Conservation (phyloP, 768 basidiomycete genomes). For the Leucosporidium yakuticum region DNA sequence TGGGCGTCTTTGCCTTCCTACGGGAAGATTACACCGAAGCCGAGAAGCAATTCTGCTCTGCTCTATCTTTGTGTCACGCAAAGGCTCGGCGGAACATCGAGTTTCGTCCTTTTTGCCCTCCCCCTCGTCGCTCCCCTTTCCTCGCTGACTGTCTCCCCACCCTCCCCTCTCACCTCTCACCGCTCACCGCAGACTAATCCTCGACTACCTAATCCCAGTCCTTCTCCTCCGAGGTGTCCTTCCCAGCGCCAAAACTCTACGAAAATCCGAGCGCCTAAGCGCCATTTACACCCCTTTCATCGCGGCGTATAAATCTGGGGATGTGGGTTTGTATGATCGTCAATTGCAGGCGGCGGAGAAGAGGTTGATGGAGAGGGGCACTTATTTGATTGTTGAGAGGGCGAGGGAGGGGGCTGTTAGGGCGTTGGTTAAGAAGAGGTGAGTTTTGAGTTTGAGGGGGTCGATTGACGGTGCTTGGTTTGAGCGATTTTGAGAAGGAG, state of each 20-base stretch:
- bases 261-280: conserved; percentile 64
- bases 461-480: neutral
- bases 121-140: too few species aligned
- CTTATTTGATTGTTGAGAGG: conserved; percentile 80
- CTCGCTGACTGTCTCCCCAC: neutral
- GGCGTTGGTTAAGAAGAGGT: conserved; percentile 59
- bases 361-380: conserved; percentile 73
- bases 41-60: conserved; percentile 13
- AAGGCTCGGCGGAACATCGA: conserved; percentile 81
- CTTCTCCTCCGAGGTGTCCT: conserved; percentile 80
- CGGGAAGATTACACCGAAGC: conserved; percentile 86
- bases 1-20: conserved; percentile 89
- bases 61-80: conserved; percentile 6
- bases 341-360: conserved; percentile 64
- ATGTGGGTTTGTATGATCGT: conserved; percentile 71
- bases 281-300: conserved; percentile 77
- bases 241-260: conserved; percentile 64
- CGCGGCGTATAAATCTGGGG: conserved; percentile 65
- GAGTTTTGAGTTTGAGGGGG: conserved; percentile 36
- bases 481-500: too few species aligned
- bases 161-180: neutral
- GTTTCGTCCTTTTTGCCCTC: conserved; percentile 51
- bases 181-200: conserved; percentile 88
- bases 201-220: conserved; percentile 84
- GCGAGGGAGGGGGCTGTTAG: conserved; percentile 81